Base-by-base conservation (phyloP, 768 basidiomycete species). In the Scleroderma bovista region DNA sequence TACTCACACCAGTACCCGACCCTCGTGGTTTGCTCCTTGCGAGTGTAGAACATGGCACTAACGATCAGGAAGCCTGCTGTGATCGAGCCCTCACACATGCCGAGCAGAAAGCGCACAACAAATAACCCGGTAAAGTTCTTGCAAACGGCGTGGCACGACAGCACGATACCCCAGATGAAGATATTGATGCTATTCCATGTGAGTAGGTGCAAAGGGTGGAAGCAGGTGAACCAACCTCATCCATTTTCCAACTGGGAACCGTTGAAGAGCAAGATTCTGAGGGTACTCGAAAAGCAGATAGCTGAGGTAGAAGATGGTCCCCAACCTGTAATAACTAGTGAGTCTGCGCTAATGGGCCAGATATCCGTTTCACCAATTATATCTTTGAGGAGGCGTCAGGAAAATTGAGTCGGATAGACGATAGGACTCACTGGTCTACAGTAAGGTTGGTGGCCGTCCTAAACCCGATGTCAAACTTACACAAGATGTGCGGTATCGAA, bases 21-120 rank as follows among this genome's bases (percentile, higher is more conserved):
- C 11, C 86, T 70, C 36, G 77, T 54, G 0, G 83, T 87, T 58
- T 86, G 83, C 56, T 88, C 86, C 7, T 64, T 78, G 45, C 82
- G 75, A 0, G 84, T 87, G 57, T 88, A 88, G 57, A 88, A 88
- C 86, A 88, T 87, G 24, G 81, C 79, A 34, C 72, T 85, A 48
- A 88, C 80, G 44, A 88, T 83, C 75, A 88, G 66, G 63, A 89
- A 86, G 0, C 86, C 87, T 1, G 88, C 81, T 0, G 86, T 88
- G 55, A 85, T 79, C 4, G 71, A 72, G 3, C 76, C 86, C 64
- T 90, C 87, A 59, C 86, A 88, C 67, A 81, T 76, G 29, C 87
- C 87, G 6, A 89, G 66, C 19, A 89, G 69, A 13, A 87, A 55
- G 15, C 86, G 76, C 20, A 81, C 80, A 13, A 74, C 74, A 48